Conservation (phyloP, 495 filamentous ascomycete species). For the Schizothecium vesticola region DNA sequence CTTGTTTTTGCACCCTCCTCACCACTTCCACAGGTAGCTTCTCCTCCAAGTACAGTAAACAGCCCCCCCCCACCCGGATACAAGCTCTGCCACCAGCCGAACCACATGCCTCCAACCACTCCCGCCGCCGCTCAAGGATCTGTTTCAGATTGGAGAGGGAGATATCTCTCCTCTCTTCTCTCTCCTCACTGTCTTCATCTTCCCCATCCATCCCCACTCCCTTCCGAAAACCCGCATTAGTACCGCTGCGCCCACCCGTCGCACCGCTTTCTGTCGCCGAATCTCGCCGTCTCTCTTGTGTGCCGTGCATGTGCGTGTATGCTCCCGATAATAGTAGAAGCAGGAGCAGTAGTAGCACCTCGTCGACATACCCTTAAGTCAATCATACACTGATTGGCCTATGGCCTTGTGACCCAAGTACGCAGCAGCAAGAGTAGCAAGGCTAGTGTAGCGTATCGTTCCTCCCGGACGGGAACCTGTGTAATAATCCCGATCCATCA, state of each 20-base stretch:
- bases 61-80: neutral
- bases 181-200: neutral
- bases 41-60: neutral
- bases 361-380: neutral
- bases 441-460: neutral
- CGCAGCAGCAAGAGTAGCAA: neutral
- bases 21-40: neutral
- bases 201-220: neutral
- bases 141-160: neutral
- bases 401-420: neutral
- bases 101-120: neutral
- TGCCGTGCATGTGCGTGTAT: neutral
- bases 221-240: neutral
- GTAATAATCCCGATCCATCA: neutral
- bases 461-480: neutral
- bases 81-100: neutral
- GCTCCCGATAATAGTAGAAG: neutral
- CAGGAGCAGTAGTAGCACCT: neutral
- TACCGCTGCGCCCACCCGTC: neutral
- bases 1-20: neutral
- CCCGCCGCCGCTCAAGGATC: neutral
- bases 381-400: neutral
- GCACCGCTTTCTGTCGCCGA: conserved; percentile 12
- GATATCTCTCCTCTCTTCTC: neutral
- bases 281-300: conserved; percentile 2